Base-by-base conservation (phyloP, 129 eudicot species). In the Dittrichia graveolens region DNA sequence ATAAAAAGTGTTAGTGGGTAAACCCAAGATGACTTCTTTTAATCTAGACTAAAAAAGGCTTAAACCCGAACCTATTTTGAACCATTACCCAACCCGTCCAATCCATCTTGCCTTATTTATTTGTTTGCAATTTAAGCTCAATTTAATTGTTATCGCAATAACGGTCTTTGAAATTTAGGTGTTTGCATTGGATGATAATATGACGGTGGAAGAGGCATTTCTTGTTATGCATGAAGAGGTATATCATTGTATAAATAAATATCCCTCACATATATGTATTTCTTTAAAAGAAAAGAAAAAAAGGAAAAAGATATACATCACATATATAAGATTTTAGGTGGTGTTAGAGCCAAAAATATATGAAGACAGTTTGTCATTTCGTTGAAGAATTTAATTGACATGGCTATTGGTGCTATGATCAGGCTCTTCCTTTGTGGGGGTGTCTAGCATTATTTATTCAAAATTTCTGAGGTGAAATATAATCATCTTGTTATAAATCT, bases 151-250 rank as follows among this genome's bases (percentile, higher is more conserved):
- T 13, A 24, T 82, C 31, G 8, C 44, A 35, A 3, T 49, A 34
- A 73, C 65, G 46, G 67, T 59, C 70, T 12, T 52, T 56, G 45
- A 14, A 48, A 14, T 49, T 55, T 77, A 89, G 96, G 91, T 84
- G 8, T 48, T 75, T 58, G 87, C 67, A 56, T 77, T 89, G 78
- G 96, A 86, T 81, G 83, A 75, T 63, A 81, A 84, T 34, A 37
- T 86, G 77, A 78, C 80, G 15, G 87, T 89, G 75, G 86, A 82
- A 67, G 82, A 86, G 39, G 91, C 96, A 9, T 86, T 86, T 67
- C 80, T 69, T 72, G 80, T 86, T 40, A 89, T 89, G 96, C 75
- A 79, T 72, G 86, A 82, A 71, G 73, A 83, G 91, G 96, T 89
- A 79, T n/a, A 18, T 56, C 50, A 61, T 67, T 38, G 31, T 24